A percentile compares a stretch with the other conserved stretches of the same genome.
phyloP scores from a whole-genome alignment of 495 filamentous ascomycete genomes.

The Xylaria grammica region DNA sequence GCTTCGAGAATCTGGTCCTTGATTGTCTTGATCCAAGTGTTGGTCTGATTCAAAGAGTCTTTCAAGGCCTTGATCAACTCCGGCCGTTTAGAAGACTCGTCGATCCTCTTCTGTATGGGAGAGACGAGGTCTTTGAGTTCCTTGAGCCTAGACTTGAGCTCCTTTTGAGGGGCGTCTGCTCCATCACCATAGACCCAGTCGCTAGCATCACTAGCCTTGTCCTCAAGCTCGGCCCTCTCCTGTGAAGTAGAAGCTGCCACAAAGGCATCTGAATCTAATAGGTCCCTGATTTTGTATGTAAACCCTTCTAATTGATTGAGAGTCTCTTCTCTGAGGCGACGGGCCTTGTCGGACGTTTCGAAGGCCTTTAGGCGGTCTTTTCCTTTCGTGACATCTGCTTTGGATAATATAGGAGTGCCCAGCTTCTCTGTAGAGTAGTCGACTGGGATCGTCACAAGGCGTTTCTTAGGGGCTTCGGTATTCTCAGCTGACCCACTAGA shows the following conservation, averaged over 20 bases:
- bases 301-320: slow-evolving; percentile 93
- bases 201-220: slow-evolving; percentile 67
- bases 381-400: slow-evolving; percentile 66
- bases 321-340: slow-evolving; percentile 80
- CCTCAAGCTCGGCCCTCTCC: slow-evolving; percentile 65
- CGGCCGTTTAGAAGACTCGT: slow-evolving; percentile 70
- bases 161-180: slow-evolving; percentile 70
- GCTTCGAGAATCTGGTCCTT: slow-evolving; percentile 52
- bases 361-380: slow-evolving; percentile 78
- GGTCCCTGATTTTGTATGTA: slow-evolving; percentile 86
- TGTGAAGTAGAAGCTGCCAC: slow-evolving; percentile 67
- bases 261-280: slow-evolving; percentile 77
- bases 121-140: slow-evolving; percentile 71
- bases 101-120: slow-evolving; percentile 69
- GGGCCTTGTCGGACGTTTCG: slow-evolving; percentile 78
- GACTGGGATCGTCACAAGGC: slow-evolving; percentile 72
- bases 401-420: slow-evolving; percentile 63
- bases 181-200: slow-evolving; percentile 94
- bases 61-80: slow-evolving; percentile 67
- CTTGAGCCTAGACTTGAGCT: slow-evolving; percentile 73
- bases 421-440: slow-evolving; percentile 64
- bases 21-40: slow-evolving; percentile 56
- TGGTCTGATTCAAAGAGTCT: slow-evolving; percentile 63
- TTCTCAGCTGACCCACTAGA: slow-evolving; percentile 47
- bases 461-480: slow-evolving; percentile 59